Conservation (phyloP, 352 stramenopile species). For the Phytopythium boreale region DNA sequence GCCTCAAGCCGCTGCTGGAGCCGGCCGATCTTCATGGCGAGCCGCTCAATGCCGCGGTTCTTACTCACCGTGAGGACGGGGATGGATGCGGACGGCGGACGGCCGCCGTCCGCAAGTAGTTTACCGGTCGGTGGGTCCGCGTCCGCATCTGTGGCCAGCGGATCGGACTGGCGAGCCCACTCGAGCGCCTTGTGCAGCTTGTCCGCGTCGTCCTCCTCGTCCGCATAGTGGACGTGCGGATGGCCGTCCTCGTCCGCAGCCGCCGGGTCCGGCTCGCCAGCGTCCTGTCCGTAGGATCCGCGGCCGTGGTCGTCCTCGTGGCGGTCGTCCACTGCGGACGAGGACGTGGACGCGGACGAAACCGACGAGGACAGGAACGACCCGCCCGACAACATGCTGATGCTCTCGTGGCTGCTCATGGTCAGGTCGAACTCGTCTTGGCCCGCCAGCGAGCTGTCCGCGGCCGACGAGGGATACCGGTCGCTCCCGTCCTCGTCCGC, state of each 20-base stretch:
- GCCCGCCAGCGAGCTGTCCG: background rate
- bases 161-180: constrained; percentile 30
- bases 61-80: constrained; percentile 32
- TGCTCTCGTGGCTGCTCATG: constrained; percentile 6
- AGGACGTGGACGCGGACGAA: constrained; percentile 16
- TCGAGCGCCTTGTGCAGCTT: constrained; percentile 33
- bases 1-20: constrained; percentile 43
- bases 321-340: constrained; percentile 11
- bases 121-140: background rate
- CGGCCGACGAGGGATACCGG: background rate
- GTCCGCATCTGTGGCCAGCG: constrained; percentile 1
- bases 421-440: constrained; percentile 2
- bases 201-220: constrained; percentile 17
- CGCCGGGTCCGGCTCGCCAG: constrained; percentile 22
- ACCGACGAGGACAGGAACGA: constrained; percentile 29
- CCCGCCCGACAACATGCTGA: constrained; percentile 9
- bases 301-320: constrained; percentile 9
- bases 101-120: background rate
- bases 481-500: background rate
- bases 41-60: constrained; percentile 36
- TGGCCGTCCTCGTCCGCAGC: constrained; percentile 15
- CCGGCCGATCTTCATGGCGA: constrained; percentile 45
- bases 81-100: background rate
- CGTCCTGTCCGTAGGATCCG: constrained; percentile 26
- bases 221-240: constrained; percentile 23